Evolutionary conservation across 1,284 basidiomycete genomes (phyloP).

Genomic region (Amylostereum areolatum): DNA sequence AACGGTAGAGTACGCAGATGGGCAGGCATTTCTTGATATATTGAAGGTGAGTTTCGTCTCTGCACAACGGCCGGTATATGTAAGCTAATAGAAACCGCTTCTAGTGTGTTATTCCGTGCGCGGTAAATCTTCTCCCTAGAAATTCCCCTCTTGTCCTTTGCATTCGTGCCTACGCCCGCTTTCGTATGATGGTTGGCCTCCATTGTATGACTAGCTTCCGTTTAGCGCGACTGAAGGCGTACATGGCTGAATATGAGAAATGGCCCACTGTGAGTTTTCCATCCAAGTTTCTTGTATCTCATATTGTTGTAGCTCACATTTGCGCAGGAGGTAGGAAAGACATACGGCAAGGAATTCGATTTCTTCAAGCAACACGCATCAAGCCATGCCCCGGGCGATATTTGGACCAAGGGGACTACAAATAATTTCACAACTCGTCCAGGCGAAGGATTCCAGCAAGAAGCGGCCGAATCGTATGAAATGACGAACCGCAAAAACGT

Average conservation of each 20-base stretch:
- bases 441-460: neutral
- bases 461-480: neutral
- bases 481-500: neutral
- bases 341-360: neutral
- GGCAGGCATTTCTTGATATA: conserved; percentile 6
- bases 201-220: neutral
- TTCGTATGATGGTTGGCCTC: conserved; percentile 18
- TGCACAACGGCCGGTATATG: neutral
- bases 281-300: no score
- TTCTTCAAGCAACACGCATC: neutral
- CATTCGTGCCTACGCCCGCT: conserved; percentile 17
- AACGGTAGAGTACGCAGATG: neutral
- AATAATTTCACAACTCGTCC: neutral
- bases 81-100: no score
- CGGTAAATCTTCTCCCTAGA: conserved; percentile 17
- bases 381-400: neutral
- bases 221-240: no score
- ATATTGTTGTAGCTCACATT: no score
- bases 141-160: conserved; percentile 18
- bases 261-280: no score
- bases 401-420: neutral
- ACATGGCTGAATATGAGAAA: no score
- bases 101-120: conserved; percentile 12
- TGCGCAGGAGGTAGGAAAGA: no score
- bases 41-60: neutral